These are phyloP conservation scores for Cutaneotrichosporon sp. DNA, from an alignment of 1,284 basidiomycete species.

Conservation along the genomic window DNA sequence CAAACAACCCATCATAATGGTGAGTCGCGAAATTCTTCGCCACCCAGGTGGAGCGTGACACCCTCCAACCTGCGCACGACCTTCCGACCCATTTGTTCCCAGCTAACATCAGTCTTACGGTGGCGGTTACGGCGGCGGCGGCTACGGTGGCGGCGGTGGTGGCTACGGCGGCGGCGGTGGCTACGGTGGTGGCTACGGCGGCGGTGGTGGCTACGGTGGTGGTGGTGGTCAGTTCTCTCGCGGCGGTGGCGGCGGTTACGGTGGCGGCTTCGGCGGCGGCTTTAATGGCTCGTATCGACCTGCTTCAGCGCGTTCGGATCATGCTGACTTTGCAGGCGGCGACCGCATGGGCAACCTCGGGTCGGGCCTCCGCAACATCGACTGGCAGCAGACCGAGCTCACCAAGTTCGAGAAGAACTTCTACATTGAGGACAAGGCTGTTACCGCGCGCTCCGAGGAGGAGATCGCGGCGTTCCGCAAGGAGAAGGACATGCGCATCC, in stretches of 20 bases:
- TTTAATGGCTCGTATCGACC: slow-evolving; percentile 36
- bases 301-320: slow-evolving; percentile 28
- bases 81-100: background rate
- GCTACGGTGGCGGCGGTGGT: slow-evolving; percentile 54
- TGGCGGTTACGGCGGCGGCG: slow-evolving; percentile 38
- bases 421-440: slow-evolving; percentile 89
- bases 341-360: slow-evolving; percentile 86
- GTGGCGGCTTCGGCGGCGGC: slow-evolving; percentile 51
- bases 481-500: slow-evolving; percentile 86
- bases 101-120: slow-evolving; percentile 40
- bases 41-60: background rate
- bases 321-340: slow-evolving; percentile 51
- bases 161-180: slow-evolving; percentile 41
- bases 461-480: slow-evolving; percentile 88
- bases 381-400: slow-evolving; percentile 74
- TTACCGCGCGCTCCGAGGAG: slow-evolving; percentile 72
- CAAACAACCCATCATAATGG: slow-evolving; percentile 3
- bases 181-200: slow-evolving; percentile 27
- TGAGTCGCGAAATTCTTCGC: slow-evolving; percentile 7
- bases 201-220: slow-evolving; percentile 23
- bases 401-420: slow-evolving; percentile 81
- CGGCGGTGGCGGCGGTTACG: slow-evolving; percentile 43
- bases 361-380: slow-evolving; percentile 75
- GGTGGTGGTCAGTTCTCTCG: slow-evolving; percentile 56
- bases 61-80: background rate